Evolutionary conservation across 129 eudicot genomes (phyloP).

Genomic region (Pittosporum tobira): DNA sequence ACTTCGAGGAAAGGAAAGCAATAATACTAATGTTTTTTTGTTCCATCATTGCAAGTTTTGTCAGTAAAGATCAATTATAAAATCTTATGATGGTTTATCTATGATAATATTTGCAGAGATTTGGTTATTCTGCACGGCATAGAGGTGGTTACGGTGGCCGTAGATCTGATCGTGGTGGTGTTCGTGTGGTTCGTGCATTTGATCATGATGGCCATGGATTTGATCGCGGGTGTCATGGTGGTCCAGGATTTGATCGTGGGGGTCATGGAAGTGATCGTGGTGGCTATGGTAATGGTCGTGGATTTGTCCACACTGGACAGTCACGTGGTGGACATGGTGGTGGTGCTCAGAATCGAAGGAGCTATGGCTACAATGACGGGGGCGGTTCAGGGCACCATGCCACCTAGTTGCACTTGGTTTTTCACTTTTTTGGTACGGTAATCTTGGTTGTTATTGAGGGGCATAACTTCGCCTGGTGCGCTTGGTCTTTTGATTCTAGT

Average conservation of each 20-base stretch:
- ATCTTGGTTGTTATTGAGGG: too few species aligned
- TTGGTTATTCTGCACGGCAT: constrained; percentile 20
- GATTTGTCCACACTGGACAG: constrained; percentile 9
- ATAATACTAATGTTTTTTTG: background rate
- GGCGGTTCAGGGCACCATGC: constrained; percentile 11
- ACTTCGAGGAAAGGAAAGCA: background rate
- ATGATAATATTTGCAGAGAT: constrained; percentile 20
- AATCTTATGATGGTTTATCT: background rate
- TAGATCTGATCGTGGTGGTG: constrained; percentile 11
- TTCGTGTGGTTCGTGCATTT: too few species aligned
- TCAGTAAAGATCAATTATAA: background rate
- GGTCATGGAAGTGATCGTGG: constrained; percentile 1
- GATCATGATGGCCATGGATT: constrained; percentile 19
- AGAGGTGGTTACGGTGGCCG: constrained; percentile 22
- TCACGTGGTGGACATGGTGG: constrained; percentile 10
- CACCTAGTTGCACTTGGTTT: constrained; percentile 10
- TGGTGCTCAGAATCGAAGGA: constrained; percentile 1
- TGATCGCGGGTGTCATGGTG: constrained; percentile 2
- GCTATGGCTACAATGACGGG: constrained; percentile 5
- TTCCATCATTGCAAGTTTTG: background rate
- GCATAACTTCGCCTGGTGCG: too few species aligned
- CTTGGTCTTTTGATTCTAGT: too few species aligned
- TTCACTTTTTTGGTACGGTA: too few species aligned
- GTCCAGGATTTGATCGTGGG: background rate
- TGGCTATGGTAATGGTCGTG: constrained; percentile 5